Evolutionary conservation across 768 basidiomycete species (phyloP).

Genomic region (Panaeolus papilionaceus): DNA sequence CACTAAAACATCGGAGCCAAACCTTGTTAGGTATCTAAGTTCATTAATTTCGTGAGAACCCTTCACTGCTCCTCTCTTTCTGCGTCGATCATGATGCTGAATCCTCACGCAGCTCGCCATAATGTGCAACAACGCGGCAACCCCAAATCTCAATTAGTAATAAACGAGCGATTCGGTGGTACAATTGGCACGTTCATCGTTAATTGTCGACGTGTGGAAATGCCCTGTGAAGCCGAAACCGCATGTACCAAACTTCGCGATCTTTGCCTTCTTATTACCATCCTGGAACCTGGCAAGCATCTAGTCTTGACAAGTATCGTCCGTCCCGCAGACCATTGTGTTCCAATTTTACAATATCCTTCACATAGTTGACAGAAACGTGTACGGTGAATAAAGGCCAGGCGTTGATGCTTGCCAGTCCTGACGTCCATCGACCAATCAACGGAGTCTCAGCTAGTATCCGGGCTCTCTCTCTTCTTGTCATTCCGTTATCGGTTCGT

Average conservation of each 20-base stretch:
- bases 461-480: neutral
- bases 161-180: neutral
- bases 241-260: conserved; percentile 1
- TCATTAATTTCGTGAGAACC: conserved; percentile 11
- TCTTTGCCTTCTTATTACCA: conserved; percentile 9
- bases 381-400: neutral
- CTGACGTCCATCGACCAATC: neutral
- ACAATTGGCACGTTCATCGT: neutral
- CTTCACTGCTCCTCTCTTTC: neutral
- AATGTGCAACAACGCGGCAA: conserved; percentile 6
- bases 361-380: conserved; percentile 1
- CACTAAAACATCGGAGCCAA: neutral
- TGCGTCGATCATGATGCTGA: neutral
- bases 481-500: neutral
- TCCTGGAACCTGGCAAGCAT: conserved; percentile 8
- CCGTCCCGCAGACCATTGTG: neutral
- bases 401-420: neutral
- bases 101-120: neutral
- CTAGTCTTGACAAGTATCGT: conserved; percentile 4
- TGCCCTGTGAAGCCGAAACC: conserved; percentile 2
- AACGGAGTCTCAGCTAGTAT: neutral
- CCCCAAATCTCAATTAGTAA: conserved; percentile 2
- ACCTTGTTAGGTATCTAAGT: neutral
- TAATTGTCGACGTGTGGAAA: neutral
- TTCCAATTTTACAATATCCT: neutral